Evolutionary conservation across 2,329 filamentous ascomycete species (phyloP).

Genomic region (Pyrenophora seminiperda): DNA sequence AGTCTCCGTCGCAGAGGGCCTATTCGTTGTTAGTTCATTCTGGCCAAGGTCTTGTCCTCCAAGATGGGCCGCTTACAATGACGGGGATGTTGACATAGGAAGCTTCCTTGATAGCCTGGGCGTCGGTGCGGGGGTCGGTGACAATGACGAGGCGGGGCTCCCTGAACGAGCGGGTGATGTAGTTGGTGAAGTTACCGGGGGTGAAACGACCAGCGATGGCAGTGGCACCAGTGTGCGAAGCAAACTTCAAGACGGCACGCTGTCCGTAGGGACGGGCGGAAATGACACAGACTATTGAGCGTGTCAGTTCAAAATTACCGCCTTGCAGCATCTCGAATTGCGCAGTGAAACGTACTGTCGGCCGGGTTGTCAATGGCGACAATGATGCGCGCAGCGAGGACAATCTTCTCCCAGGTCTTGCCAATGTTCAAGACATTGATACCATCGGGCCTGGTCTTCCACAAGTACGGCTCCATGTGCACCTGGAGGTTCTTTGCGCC

Average conservation of each 20-base stretch:
- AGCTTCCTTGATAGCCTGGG: constrained; percentile 99
- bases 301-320: constrained; percentile 20
- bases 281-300: constrained; percentile 71
- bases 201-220: constrained; percentile 99
- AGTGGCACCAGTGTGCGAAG: constrained; percentile 94
- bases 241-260: constrained; percentile 99
- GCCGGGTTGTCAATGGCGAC: constrained; percentile 99
- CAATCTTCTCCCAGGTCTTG: constrained; percentile 99
- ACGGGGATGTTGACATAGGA: constrained; percentile 99
- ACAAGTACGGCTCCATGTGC: constrained; percentile 99
- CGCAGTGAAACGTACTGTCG: constrained; percentile 69
- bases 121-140: constrained; percentile 98
- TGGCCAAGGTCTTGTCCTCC: neutral
- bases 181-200: constrained; percentile 99
- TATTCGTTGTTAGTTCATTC: constrained; percentile 14
- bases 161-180: constrained; percentile 99
- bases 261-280: constrained; percentile 99
- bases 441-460: constrained; percentile 98
- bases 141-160: constrained; percentile 99
- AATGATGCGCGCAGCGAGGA: constrained; percentile 98
- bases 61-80: constrained; percentile 58
- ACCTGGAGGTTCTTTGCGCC: constrained; percentile 99
- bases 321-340: constrained; percentile 4
- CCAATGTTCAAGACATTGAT: constrained; percentile 99
- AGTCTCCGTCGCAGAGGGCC: constrained; percentile 98